Base-by-base conservation (phyloP, 106 monocot genomes). In the Narthecium ossifragum region DNA sequence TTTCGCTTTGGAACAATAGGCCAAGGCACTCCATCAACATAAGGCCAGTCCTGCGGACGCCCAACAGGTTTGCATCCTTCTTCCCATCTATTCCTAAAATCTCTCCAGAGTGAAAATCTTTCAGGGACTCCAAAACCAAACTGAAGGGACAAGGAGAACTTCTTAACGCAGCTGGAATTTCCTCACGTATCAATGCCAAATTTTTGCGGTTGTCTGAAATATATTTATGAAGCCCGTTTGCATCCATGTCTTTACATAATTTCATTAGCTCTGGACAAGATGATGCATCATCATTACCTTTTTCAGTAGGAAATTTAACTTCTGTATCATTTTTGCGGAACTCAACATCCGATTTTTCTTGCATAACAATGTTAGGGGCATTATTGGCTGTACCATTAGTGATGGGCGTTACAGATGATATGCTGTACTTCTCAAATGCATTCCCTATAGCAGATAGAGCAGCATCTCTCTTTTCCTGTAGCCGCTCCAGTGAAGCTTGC, bases 171-270 rank as follows among this genome's bases (percentile, higher is more conserved):
- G 46, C 24, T 22, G 93, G 93, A 24, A 93, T 81, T 65, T 85
- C 85, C 37, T 88, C 88, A 61, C 88, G 93, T 46, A 93, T 93
- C 14, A 77, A 59, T 15, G 75, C 74, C 48, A 93, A 63, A 51
- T 93, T 75, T 55, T 93, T 93, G 10, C 88, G 76, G 41, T 93
- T 93, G 63, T 93, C 93, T 34, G 93, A 93, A 45, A 93, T 85
- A 59, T 53, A 93, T 51, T 77, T 82, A 63, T 88, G 88, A 28
- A 93, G 71, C 20, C 76, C 85, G 51, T 88, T 67, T 29, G 65
- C 82, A 67, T 93, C 78, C 93, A 93, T 93, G 60, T 75, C 32
- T 63, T 73, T 31, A 70, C 93, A 93, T 29, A 93, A 68, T 25
- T 75, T 67, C 30, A 69, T 62, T 23, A 93, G 52, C 49, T 73